These are phyloP conservation scores for Sporothrix mexicana DNA, from an alignment of 2,329 filamentous ascomycete species.

Conservation along the genomic window DNA sequence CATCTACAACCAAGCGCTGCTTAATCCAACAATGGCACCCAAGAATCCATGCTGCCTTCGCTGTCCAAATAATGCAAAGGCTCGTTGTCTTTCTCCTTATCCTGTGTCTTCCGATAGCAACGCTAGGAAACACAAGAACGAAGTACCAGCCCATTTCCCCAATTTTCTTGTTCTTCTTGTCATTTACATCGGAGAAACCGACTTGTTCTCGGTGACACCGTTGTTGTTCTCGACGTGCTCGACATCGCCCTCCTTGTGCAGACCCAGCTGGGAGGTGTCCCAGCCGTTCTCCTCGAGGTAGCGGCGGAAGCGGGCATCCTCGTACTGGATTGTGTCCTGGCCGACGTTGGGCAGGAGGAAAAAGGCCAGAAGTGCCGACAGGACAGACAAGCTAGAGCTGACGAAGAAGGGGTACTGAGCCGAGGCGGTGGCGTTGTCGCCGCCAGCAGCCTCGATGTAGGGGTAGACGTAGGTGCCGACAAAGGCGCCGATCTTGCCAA, in stretches of 20 bases:
- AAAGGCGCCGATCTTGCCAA: conserved; percentile 82
- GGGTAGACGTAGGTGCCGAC: conserved; percentile 84
- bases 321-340: conserved; percentile 81
- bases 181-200: background rate
- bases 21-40: background rate
- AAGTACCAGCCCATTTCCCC: background rate
- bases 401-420: conserved; percentile 93
- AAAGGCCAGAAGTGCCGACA: conserved; percentile 69
- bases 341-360: conserved; percentile 77
- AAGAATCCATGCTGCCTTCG: background rate
- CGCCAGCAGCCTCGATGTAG: conserved; percentile 68
- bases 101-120: no score
- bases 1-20: background rate
- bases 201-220: background rate
- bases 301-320: conserved; percentile 76
- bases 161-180: background rate
- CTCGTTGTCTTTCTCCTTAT: background rate
- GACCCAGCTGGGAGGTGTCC: conserved; percentile 66
- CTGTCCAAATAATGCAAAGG: background rate
- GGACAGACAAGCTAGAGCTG: conserved; percentile 75
- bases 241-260: conserved; percentile 47
- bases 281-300: conserved; percentile 78
- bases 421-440: conserved; percentile 57
- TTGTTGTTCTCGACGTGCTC: conserved; percentile 38
- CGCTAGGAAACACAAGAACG: no score